Evolutionary conservation across 352 stramenopile species (phyloP), one percentile per base, ranked within the genome.

Genomic region (Phytophthora cajani): DNA sequence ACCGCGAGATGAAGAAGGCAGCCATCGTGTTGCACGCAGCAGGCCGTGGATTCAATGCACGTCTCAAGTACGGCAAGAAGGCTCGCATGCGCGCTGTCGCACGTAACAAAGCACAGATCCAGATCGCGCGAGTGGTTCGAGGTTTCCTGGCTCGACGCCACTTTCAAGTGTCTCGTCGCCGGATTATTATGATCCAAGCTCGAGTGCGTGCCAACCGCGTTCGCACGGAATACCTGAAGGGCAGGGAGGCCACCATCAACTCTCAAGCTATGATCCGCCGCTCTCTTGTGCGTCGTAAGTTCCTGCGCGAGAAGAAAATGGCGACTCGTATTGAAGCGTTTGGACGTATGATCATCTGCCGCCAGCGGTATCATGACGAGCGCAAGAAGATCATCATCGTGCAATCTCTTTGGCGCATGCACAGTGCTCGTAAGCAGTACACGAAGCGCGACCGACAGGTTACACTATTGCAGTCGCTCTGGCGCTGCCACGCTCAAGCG

Each of bases 191-290:
- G 86, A 94, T 97, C 30, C 89, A 97, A 74, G 89, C 89, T 6
- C 87, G 88, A 12, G 85, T 95, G 9, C 89, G 89, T 32, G 89
- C 89, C 5, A 95, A 97, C 65, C 87, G 90, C 25, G 89, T 97
- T 60, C 89, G 89, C 16, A 94, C 87, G 1, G 84, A 93, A 60
- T 97, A 97, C 76, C 63, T 95, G n/a, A 88, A 92, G 69, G 88
- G 89, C 33, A 81, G 89, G 59, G 84, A 95, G 56, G 89, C 89
- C 8, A 97, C 89, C 0, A 97, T 97, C 58, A 90, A 91, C 60
- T 93, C 89, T 21, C 89, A 97, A 69, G 88, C 88, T 12, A 97
- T 97, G 89, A 95, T 97, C 68, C 88, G 89, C 14, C 80, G 88
- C 30, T 84, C 84, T 5, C 75, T 97, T 8, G 81, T 93, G 52